phyloP scores from a whole-genome alignment of 2,329 filamentous ascomycete genomes.

The Amauroascus verrucosus region DNA sequence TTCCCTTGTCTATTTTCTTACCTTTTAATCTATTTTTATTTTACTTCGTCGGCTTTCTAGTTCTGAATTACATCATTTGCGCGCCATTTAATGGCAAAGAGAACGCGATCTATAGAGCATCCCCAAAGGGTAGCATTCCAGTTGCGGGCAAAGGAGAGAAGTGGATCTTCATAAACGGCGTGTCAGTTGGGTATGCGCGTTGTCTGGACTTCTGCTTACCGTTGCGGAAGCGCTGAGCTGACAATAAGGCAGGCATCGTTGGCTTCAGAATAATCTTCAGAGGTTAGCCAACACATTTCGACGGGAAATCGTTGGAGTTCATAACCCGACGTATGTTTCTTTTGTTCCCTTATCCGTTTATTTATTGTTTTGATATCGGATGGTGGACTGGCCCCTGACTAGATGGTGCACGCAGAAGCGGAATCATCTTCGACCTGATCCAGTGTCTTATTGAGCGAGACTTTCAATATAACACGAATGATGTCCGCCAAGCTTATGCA shows the following conservation, averaged over 20 bases:
- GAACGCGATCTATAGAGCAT: neutral
- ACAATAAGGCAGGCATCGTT: neutral
- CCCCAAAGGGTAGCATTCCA: neutral
- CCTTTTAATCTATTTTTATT: neutral
- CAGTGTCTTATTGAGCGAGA: conserved; percentile 8
- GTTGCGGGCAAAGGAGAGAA: neutral
- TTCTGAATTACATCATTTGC: neutral
- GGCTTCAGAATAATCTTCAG: conserved; percentile 9
- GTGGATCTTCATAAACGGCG: conserved; percentile 9
- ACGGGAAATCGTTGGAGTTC: conserved; percentile 5
- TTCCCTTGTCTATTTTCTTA: neutral
- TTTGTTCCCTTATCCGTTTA: neutral
- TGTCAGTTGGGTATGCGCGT: conserved; percentile 1
- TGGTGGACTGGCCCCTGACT: neutral
- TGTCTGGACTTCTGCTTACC: neutral
- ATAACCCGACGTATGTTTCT: conserved; percentile 8
- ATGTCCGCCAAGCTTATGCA: conserved; percentile 5
- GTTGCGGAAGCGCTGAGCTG: neutral
- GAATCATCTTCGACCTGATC: conserved; percentile 7
- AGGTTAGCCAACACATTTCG: conserved; percentile 5
- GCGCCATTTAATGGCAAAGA: conserved; percentile 1
- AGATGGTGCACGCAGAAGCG: neutral
- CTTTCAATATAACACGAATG: conserved; percentile 2
- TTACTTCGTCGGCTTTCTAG: neutral
- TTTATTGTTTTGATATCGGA: neutral